Percentiles rank a stretch among this genome's conserved stretches.
These are phyloP conservation scores for Penicillium canariense DNA, from an alignment of 495 filamentous ascomycete genomes.

Conservation along the genomic window DNA sequence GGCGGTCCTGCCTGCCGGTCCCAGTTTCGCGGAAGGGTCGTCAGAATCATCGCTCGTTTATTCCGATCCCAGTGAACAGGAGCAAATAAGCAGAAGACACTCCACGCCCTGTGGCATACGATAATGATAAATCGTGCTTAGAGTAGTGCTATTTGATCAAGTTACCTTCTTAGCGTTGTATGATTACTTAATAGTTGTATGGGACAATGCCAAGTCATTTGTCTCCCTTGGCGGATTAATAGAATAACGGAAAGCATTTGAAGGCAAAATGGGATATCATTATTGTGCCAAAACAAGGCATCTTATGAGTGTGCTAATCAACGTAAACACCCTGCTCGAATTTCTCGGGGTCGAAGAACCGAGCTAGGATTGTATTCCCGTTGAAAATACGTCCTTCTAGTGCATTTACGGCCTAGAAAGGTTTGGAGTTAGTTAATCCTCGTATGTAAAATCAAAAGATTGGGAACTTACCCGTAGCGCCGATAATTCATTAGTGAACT, in stretches of 20 bases:
- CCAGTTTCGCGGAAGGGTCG: background rate
- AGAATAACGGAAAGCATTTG: background rate
- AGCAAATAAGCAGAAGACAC: background rate
- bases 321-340: conserved; percentile 74
- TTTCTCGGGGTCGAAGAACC: conserved; percentile 75
- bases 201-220: background rate
- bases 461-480: conserved; percentile 67
- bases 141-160: too few species aligned
- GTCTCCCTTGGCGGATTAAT: background rate
- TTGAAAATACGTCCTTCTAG: conserved; percentile 82
- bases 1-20: background rate
- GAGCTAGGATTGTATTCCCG: conserved; percentile 74
- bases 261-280: background rate
- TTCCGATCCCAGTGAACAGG: background rate
- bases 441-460: background rate
- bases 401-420: conserved; percentile 76
- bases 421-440: background rate
- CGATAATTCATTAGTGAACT: conserved; percentile 77
- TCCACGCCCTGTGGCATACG: too few species aligned
- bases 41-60: background rate
- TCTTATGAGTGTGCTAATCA: conserved; percentile 18
- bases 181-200: background rate
- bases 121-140: too few species aligned
- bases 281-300: background rate
- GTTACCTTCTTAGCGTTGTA: too few species aligned